Evolutionary conservation across 495 filamentous ascomycete species (phyloP), one percentile per base, ranked within the genome.

Genomic region (Collariella sp.): DNA sequence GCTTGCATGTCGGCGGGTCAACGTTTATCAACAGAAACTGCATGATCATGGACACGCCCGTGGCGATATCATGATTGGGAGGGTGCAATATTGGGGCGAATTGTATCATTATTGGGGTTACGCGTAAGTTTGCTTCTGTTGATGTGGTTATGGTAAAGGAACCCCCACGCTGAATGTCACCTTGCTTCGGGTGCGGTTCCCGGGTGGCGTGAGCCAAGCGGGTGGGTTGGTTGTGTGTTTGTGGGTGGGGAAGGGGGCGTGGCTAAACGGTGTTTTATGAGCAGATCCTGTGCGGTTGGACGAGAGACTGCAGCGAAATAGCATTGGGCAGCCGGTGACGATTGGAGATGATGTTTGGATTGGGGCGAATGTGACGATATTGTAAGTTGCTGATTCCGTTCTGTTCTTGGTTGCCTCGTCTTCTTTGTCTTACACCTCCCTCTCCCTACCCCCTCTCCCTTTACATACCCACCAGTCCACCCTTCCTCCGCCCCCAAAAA

Each of bases 311-410:
- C 55, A 62, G 33, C 57, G 58, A n/a, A 51, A 50, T 26, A 66
- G 67, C 39, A 62, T 69, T 22, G 68, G 68, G 12, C 63, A 63
- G 36, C 60, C 63, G 5, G 60, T 72, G 16, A 63, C 55, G 4
- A 67, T 72, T 19, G 67, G 67, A 9, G 39, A 68, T 12, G 55
- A 65, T 20, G 67, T 68, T 10, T 70, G 61, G 61, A 62, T 76
- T 20, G 91, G 91, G 18, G 85, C 85, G 16, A 86, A 86, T 58
- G 71, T 60, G 34, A 70, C 65, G 15, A 61, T 70, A 20, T 38
- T 70, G 67, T 68, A 20, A 63, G 67, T 62, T 12, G 22, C 19
- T 33, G n/a, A 40, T 38, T 6, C 33, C 33, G 7, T 24, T 44
- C 12, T n/a, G 24, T 26, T 6, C 19, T 22, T n/a, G n/a, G n/a